phyloP scores from a whole-genome alignment of 2,329 filamentous ascomycete genomes.

The Penicillium fuscoglaucum region DNA sequence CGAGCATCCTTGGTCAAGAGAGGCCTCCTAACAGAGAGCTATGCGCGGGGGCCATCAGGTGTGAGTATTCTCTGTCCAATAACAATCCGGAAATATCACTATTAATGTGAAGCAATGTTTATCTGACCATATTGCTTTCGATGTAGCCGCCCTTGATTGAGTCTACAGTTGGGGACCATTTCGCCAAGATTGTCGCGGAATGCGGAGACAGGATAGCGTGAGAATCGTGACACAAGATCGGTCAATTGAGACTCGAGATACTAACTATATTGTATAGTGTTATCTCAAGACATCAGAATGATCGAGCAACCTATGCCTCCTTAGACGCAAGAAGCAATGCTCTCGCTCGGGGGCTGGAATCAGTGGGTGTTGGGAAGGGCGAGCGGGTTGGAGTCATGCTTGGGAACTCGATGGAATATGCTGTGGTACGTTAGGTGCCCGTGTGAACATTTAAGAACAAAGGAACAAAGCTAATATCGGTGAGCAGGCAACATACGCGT shows the following conservation, averaged over 20 bases:
- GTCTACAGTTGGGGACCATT: conserved; percentile 50
- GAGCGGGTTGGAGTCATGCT: conserved; percentile 83
- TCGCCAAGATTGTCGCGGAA: conserved; percentile 44
- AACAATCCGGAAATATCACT: background rate
- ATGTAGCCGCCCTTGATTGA: conserved; percentile 48
- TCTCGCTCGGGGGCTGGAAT: conserved; percentile 68
- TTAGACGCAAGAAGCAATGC: conserved; percentile 76
- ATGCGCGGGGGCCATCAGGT: conserved; percentile 27
- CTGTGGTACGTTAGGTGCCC: conserved; percentile 55
- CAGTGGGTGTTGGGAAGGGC: conserved; percentile 73
- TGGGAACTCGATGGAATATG: conserved; percentile 82
- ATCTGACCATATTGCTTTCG: background rate
- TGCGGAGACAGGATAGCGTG: conserved; percentile 55
- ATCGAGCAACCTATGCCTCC: conserved; percentile 67
- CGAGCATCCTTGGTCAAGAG: conserved; percentile 4
- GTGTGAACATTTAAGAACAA: no score
- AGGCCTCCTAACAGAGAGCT: conserved; percentile 25
- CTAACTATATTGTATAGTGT: conserved; percentile 43
- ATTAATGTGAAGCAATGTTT: background rate
- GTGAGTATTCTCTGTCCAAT: conserved; percentile 13
- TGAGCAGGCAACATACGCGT: conserved; percentile 67
- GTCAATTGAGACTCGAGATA: background rate
- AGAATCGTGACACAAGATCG: conserved; percentile 25
- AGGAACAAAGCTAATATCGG: conserved; percentile 11
- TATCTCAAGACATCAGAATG: conserved; percentile 62